A percentile compares a stretch with the other conserved stretches of the same genome.
phyloP scores from a whole-genome alignment of 805 yeast species.

The Danielozyma ontarioensis region DNA sequence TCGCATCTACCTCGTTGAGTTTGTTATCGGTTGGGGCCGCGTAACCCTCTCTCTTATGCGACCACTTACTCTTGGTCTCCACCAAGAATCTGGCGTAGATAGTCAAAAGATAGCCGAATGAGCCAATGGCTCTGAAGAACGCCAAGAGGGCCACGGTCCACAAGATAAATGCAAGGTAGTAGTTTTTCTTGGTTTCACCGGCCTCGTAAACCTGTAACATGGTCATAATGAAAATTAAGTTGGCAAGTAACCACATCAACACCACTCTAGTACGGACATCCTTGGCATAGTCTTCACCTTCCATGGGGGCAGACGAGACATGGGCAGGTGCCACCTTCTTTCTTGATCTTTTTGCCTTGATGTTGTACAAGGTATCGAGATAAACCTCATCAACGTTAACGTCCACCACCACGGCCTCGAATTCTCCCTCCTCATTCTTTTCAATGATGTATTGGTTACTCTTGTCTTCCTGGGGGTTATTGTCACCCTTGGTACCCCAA shows the following conservation, averaged over 20 bases:
- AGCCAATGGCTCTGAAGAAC: slow-evolving; percentile 76
- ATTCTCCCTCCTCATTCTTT: slow-evolving; percentile 73
- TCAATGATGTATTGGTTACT: slow-evolving; percentile 78
- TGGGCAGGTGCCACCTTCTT: slow-evolving; percentile 35
- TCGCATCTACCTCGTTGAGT: slow-evolving; percentile 18
- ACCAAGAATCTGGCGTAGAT: slow-evolving; percentile 31
- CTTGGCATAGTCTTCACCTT: slow-evolving; percentile 82
- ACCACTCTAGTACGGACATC: slow-evolving; percentile 94
- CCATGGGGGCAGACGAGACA: slow-evolving; percentile 32
- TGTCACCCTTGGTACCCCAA: slow-evolving; percentile 99
- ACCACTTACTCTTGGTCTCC: slow-evolving; percentile 36
- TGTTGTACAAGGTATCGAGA: slow-evolving; percentile 65
- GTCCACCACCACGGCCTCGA: slow-evolving; percentile 75
- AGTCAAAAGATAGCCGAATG: slow-evolving; percentile 59
- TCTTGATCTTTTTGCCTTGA: slow-evolving; percentile 66
- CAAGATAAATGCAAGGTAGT: slow-evolving; percentile 74
- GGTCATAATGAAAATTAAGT: slow-evolving; percentile 77
- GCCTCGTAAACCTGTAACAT: slow-evolving; percentile 78
- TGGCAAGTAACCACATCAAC: slow-evolving; percentile 86
- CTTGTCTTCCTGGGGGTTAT: slow-evolving; percentile 55
- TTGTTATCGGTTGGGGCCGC: slow-evolving; percentile 27
- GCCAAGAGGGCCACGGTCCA: slow-evolving; percentile 92
- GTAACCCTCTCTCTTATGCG: slow-evolving; percentile 36
- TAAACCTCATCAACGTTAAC: slow-evolving; percentile 82
- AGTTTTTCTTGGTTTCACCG: slow-evolving; percentile 53